Percentiles rank a stretch among this genome's conserved stretches.
Conservation (phyloP, 2,329 filamentous ascomycete genomes). For the Monosporascus sp. region DNA sequence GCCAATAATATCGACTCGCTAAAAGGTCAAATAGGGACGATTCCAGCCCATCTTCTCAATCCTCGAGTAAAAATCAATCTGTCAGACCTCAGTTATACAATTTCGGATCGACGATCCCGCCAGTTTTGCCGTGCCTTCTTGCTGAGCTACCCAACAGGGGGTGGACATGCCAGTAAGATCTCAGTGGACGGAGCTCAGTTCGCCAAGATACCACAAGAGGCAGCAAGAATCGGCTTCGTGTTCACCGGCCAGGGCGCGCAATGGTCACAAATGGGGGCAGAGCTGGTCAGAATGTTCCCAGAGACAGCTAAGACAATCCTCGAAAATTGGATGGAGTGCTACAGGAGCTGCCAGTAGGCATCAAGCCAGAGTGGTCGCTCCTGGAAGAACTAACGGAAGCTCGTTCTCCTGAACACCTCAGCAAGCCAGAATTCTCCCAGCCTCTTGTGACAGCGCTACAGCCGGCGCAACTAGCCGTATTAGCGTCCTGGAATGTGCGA, state of each 20-base stretch:
- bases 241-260: slow-evolving; percentile 22
- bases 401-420: slow-evolving; percentile 5
- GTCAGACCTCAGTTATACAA: neutral
- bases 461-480: slow-evolving; percentile 3
- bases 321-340: slow-evolving; percentile 12
- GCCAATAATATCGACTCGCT: neutral
- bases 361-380: slow-evolving; percentile 16
- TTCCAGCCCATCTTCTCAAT: neutral
- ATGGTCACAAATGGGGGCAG: slow-evolving; percentile 18
- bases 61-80: neutral
- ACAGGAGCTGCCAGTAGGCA: neutral
- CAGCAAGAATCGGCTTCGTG: slow-evolving; percentile 5
- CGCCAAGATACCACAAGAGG: neutral
- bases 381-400: slow-evolving; percentile 14
- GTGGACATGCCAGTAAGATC: neutral
- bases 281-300: slow-evolving; percentile 7
- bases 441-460: slow-evolving; percentile 14
- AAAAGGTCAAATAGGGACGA: neutral
- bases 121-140: neutral
- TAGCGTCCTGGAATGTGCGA: slow-evolving; percentile 8
- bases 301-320: slow-evolving; percentile 4
- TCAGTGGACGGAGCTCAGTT: neutral
- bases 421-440: slow-evolving; percentile 16
- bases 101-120: neutral
- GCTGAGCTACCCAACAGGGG: neutral